A percentile compares a stretch with the other conserved stretches of the same genome.
These are phyloP conservation scores for Lasiosphaeria hispida DNA, from an alignment of 495 filamentous ascomycete species.

Conservation along the genomic window DNA sequence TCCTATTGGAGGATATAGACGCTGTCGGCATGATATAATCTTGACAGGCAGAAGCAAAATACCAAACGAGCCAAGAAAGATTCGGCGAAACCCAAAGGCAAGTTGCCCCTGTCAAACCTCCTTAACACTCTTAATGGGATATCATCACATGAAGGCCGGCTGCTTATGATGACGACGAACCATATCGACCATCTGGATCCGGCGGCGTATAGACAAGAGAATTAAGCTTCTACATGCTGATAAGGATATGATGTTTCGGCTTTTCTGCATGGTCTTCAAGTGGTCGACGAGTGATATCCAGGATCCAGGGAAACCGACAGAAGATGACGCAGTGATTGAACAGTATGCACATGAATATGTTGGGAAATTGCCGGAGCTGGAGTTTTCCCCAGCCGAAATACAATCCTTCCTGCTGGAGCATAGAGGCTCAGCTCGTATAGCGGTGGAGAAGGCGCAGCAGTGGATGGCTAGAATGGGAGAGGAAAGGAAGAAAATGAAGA, in stretches of 20 bases:
- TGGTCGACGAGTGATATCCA: constrained; percentile 4
- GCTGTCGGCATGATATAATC: constrained; percentile 29
- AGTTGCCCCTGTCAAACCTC: constrained; percentile 61
- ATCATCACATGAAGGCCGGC: constrained; percentile 63
- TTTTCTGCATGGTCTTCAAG: constrained; percentile 13
- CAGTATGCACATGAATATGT: constrained; percentile 8
- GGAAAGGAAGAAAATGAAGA: constrained; percentile 13
- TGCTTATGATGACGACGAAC: constrained; percentile 77
- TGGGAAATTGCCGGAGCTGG: constrained; percentile 1
- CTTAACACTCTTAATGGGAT: constrained; percentile 72
- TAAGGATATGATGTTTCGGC: constrained; percentile 16
- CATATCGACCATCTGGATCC: constrained; percentile 63
- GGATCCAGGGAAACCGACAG: background rate
- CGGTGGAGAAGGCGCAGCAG: constrained; percentile 12
- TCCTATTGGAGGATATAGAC: constrained; percentile 52
- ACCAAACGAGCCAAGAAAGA: no score
- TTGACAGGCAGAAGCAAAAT: background rate
- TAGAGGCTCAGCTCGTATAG: constrained; percentile 5
- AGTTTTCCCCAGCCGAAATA: constrained; percentile 16
- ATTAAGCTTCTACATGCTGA: constrained; percentile 56
- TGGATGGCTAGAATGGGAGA: constrained; percentile 10
- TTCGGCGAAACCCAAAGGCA: background rate
- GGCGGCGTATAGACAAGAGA: constrained; percentile 67
- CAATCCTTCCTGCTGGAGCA: constrained; percentile 11
- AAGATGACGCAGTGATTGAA: constrained; percentile 8